A percentile compares a stretch with the other conserved stretches of the same genome.
These are phyloP conservation scores for Kuraishia piskuri DNA, from an alignment of 805 yeast species.

Conservation along the genomic window DNA sequence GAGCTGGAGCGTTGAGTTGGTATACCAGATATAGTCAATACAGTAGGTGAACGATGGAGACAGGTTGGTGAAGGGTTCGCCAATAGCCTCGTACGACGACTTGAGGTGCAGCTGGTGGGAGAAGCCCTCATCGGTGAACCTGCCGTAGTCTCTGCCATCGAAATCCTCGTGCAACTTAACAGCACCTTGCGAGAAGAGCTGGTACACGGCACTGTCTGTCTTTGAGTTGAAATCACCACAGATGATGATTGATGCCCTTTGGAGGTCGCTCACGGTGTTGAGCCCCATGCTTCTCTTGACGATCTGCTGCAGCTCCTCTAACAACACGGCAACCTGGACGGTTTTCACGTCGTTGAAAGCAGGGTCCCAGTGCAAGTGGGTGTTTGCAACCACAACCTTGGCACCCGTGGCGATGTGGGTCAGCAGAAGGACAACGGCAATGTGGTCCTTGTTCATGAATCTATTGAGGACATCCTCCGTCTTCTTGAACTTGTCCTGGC, in stretches of 20 bases:
- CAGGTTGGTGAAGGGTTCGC: constrained; percentile 92
- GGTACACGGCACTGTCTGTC: constrained; percentile 83
- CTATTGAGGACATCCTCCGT: constrained; percentile 93
- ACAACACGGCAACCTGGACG: constrained; percentile 84
- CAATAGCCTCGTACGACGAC: constrained; percentile 77
- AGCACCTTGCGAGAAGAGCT: constrained; percentile 73
- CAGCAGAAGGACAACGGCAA: constrained; percentile 71
- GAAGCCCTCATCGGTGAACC: constrained; percentile 83
- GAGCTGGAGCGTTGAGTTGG: constrained; percentile 72
- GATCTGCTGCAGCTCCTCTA: constrained; percentile 76
- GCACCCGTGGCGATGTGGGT: constrained; percentile 70
- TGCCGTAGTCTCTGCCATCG: constrained; percentile 84
- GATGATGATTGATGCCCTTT: constrained; percentile 66
- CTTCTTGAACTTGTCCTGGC: constrained; percentile 79
- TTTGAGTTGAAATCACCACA: constrained; percentile 97
- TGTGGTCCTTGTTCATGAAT: constrained; percentile 91
- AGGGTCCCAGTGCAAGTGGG: constrained; percentile 99
- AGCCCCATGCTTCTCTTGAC: constrained; percentile 35
- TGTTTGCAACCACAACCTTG: constrained; percentile 68
- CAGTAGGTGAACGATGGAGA: constrained; percentile 91
- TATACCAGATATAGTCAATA: constrained; percentile 94
- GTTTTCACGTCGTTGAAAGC: constrained; percentile 92
- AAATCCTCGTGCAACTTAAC: constrained; percentile 76
- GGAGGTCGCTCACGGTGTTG: constrained; percentile 35
- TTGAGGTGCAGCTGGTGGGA: constrained; percentile 71